A percentile compares a stretch with the other conserved stretches of the same genome.
Evolutionary conservation across 441 rosid species (phyloP).

Genomic region (Erodium texanum): DNA sequence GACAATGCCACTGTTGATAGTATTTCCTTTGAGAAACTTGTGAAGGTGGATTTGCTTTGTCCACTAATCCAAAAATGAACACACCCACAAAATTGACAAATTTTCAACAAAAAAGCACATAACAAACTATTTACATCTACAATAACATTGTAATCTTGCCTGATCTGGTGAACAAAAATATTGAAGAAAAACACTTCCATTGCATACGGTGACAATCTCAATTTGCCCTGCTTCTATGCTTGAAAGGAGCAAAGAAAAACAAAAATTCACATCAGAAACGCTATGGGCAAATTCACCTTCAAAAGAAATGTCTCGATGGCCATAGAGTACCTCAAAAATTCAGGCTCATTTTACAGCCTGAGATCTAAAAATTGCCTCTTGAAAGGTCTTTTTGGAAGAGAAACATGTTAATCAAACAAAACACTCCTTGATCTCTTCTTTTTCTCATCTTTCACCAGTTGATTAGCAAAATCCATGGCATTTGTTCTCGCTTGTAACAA

Average conservation of each 20-base stretch:
- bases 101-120: too few relatives aligned
- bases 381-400: not conserved
- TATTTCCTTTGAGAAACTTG: too few relatives aligned
- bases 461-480: constrained; percentile 13
- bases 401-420: not conserved
- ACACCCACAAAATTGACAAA: too few relatives aligned
- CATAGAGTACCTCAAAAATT: constrained; percentile 35
- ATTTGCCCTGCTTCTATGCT: not conserved
- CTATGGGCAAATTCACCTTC: constrained; percentile 22
- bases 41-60: too few relatives aligned
- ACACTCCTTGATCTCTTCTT: not conserved
- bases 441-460: constrained; percentile 7
- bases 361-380: constrained; percentile 16
- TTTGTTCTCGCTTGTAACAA: constrained; percentile 3
- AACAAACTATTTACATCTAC: too few relatives aligned
- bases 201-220: not conserved
- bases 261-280: constrained; percentile 19
- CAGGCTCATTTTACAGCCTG: constrained; percentile 28
- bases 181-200: too few relatives aligned
- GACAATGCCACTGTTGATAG: too few relatives aligned
- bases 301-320: constrained; percentile 19
- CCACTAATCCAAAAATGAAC: too few relatives aligned
- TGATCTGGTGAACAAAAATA: too few relatives aligned
- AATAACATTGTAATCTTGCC: too few relatives aligned
- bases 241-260: not conserved